Conservation (phyloP, 148 eudicot genomes). For the Fallopia convolvulus region DNA sequence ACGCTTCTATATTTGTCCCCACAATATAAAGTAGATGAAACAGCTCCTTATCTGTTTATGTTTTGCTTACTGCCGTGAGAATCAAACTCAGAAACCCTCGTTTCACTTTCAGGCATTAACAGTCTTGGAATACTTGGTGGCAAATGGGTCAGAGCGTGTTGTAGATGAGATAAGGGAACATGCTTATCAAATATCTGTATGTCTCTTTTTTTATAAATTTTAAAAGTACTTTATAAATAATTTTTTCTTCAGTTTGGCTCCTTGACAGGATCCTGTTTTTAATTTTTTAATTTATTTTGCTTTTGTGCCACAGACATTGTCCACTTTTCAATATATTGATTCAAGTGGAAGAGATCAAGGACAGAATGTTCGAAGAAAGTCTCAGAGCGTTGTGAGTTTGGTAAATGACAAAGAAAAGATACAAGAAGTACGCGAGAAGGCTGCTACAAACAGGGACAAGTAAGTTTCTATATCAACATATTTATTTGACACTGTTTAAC, state of each 20-base stretch:
- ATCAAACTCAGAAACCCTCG: constrained; percentile 2
- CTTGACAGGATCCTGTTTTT: not conserved
- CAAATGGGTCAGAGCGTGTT: constrained; percentile 89
- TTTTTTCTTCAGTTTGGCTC: constrained; percentile 2
- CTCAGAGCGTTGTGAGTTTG: constrained; percentile 76
- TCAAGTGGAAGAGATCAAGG: constrained; percentile 95
- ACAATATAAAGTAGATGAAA: not conserved
- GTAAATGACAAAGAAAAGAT: constrained; percentile 92
- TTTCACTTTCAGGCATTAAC: constrained; percentile 61
- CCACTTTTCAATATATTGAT: constrained; percentile 90
- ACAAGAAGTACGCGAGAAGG: constrained; percentile 88
- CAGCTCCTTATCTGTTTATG: not conserved
- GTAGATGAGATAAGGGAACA: constrained; percentile 93
- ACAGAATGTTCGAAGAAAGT: constrained; percentile 80
- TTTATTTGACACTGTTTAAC: not conserved
- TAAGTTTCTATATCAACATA: constrained; percentile 27
- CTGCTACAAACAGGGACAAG: constrained; percentile 92
- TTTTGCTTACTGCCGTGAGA: not conserved
- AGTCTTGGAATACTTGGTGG: constrained; percentile 86
- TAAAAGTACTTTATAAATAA: constrained; percentile 5
- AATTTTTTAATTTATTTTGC: constrained; percentile 11
- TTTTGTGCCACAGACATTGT: constrained; percentile 52
- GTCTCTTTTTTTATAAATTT: constrained; percentile 8
- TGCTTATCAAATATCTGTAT: constrained; percentile 81
- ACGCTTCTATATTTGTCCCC: not conserved